phyloP scores from a whole-genome alignment of 1,284 basidiomycete species.

The Cryptococcus sp. region DNA sequence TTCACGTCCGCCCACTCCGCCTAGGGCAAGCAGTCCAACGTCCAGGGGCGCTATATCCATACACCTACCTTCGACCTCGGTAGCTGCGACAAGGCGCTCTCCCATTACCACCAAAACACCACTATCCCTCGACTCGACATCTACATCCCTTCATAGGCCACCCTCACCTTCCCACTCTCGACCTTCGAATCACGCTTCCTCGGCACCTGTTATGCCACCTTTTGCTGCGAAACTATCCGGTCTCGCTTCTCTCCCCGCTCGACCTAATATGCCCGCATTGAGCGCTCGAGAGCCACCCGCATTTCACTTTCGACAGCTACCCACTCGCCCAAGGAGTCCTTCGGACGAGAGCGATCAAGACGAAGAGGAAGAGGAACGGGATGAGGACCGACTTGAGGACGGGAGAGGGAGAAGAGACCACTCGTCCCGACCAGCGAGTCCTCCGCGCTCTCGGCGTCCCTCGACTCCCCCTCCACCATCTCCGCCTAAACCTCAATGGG shows the following conservation, averaged over 20 bases:
- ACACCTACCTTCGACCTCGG: no score
- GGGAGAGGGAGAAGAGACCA: background rate
- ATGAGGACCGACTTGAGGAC: background rate
- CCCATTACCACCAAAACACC: no score
- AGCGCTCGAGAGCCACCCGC: background rate
- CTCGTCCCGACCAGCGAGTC: background rate
- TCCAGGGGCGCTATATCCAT: no score
- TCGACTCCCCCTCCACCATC: constrained; percentile 22
- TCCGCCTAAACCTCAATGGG: constrained; percentile 7
- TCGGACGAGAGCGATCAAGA: background rate
- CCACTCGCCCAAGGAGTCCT: background rate
- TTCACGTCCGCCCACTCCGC: background rate
- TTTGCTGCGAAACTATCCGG: no score
- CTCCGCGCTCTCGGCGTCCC: constrained; percentile 7
- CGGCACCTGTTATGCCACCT: no score
- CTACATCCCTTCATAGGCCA: no score
- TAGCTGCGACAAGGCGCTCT: no score
- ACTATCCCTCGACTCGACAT: no score
- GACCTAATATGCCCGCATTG: background rate
- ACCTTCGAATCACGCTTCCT: no score
- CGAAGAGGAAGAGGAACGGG: background rate
- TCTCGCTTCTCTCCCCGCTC: no score
- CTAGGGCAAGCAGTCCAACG: no score
- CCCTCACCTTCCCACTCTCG: no score
- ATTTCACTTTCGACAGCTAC: background rate